Percentiles rank a stretch among this genome's conserved stretches.
Conservation (phyloP, 2,329 filamentous ascomycete species). For the Drechslera avenae region DNA sequence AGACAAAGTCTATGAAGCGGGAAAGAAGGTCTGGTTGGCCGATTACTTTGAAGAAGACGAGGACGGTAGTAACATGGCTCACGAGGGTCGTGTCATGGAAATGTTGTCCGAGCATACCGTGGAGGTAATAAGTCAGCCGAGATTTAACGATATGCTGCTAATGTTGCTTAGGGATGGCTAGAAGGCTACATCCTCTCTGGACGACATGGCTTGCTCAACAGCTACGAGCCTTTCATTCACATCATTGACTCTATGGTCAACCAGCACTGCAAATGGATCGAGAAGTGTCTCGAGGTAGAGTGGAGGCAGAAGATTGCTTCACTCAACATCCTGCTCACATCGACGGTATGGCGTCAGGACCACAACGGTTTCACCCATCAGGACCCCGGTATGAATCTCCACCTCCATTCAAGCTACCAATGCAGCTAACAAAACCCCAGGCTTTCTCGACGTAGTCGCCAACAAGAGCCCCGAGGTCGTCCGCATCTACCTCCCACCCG, state of each 20-base stretch:
- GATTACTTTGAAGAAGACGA: conserved; percentile 77
- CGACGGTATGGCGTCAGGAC: conserved; percentile 81
- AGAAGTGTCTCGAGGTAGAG: conserved; percentile 79
- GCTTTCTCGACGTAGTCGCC: conserved; percentile 75
- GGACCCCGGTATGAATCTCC: conserved; percentile 59
- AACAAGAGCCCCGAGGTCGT: conserved; percentile 83
- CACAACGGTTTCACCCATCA: conserved; percentile 86
- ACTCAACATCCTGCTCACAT: conserved; percentile 78
- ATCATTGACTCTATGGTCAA: conserved; percentile 87
- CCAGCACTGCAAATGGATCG: conserved; percentile 84
- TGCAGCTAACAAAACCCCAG: not conserved
- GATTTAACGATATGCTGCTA: conserved; percentile 2
- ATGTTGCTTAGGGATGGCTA: conserved; percentile 60
- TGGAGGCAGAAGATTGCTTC: conserved; percentile 76
- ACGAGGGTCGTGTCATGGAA: conserved; percentile 76
- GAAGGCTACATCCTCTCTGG: conserved; percentile 79
- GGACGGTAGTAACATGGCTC: conserved; percentile 74
- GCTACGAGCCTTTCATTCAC: conserved; percentile 82
- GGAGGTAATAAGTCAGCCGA: conserved; percentile 55
- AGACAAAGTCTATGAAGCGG: conserved; percentile 70
- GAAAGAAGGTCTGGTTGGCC: conserved; percentile 80
- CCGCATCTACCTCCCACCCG: conserved; percentile 79
- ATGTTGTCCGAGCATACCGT: conserved; percentile 82
- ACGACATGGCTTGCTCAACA: conserved; percentile 76
- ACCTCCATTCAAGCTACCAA: not conserved